Conservation (phyloP, 345 rosid genomes). For the Hypericum perforatum region DNA sequence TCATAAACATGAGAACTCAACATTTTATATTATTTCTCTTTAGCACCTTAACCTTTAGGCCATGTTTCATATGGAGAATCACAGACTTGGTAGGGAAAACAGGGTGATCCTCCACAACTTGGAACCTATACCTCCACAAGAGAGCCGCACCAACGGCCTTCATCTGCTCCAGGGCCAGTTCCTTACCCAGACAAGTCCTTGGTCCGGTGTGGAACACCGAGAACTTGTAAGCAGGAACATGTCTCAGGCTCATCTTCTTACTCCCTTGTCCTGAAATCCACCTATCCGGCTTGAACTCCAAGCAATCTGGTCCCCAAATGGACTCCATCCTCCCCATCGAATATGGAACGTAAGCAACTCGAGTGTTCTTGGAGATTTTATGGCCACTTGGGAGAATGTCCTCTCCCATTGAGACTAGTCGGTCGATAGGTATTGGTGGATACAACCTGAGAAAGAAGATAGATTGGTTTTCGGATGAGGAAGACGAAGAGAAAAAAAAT, state of each 20-base stretch:
- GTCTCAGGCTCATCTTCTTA: too few species aligned
- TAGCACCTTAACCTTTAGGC: not conserved
- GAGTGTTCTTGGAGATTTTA: not conserved
- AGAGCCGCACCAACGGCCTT: not conserved
- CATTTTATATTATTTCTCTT: slow-evolving; percentile 1
- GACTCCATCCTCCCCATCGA: slow-evolving; percentile 9
- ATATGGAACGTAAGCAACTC: not conserved
- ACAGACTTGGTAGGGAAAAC: not conserved
- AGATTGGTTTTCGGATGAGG: too few species aligned
- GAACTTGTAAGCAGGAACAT: not conserved
- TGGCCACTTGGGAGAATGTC: slow-evolving; percentile 2
- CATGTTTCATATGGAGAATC: slow-evolving; percentile 1
- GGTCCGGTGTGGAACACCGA: not conserved
- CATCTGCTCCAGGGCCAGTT: not conserved
- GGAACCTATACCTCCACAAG: not conserved
- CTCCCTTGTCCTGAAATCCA: not conserved
- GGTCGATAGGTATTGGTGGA: slow-evolving; percentile 1
- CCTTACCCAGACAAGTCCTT: not conserved
- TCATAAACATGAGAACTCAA: too few species aligned
- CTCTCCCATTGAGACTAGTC: not conserved
- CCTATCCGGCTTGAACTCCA: slow-evolving; percentile 8
- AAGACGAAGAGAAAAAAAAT: too few species aligned
- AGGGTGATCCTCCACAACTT: not conserved
- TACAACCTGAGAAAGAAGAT: not conserved
- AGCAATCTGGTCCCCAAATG: slow-evolving; percentile 2